Evolutionary conservation across 345 rosid genomes (phyloP).

Genomic region (Geranium rotundifolium): DNA sequence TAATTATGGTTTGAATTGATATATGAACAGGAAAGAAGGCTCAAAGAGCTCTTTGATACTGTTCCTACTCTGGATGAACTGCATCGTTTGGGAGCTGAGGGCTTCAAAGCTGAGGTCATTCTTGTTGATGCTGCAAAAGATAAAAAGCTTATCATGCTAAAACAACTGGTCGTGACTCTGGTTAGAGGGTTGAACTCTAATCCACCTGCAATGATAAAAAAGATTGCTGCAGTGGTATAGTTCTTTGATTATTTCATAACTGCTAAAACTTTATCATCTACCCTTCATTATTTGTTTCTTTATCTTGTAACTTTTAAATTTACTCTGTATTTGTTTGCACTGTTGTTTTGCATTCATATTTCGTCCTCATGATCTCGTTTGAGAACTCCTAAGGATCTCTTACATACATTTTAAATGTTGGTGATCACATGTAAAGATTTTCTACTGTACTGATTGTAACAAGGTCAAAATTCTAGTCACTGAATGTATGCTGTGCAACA

Average conservation of each 20-base stretch:
- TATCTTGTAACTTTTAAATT: too few relatives aligned
- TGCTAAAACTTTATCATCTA: not conserved
- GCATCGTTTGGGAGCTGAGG: conserved; percentile 66
- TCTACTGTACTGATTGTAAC: not conserved
- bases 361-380: not conserved
- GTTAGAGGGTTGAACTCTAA: conserved; percentile 83
- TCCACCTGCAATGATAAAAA: conserved; percentile 78
- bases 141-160: conserved; percentile 76
- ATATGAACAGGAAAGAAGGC: conserved; percentile 67
- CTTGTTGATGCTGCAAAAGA: conserved; percentile 79
- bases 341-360: not conserved
- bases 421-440: too few relatives aligned
- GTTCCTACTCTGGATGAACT: conserved; percentile 87
- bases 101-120: conserved; percentile 65
- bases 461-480: not conserved
- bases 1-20: conserved; percentile 5
- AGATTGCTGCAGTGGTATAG: conserved; percentile 85
- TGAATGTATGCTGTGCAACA: not conserved
- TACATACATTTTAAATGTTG: not conserved
- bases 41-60: conserved; percentile 54
- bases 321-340: not conserved
- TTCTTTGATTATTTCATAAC: conserved; percentile 8
- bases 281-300: too few relatives aligned
- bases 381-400: not conserved
- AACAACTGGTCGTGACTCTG: conserved; percentile 61